Percentiles rank a stretch among this genome's conserved stretches.
phyloP scores from a whole-genome alignment of 139 green algal genomes.

The Chlorella sp. region DNA sequence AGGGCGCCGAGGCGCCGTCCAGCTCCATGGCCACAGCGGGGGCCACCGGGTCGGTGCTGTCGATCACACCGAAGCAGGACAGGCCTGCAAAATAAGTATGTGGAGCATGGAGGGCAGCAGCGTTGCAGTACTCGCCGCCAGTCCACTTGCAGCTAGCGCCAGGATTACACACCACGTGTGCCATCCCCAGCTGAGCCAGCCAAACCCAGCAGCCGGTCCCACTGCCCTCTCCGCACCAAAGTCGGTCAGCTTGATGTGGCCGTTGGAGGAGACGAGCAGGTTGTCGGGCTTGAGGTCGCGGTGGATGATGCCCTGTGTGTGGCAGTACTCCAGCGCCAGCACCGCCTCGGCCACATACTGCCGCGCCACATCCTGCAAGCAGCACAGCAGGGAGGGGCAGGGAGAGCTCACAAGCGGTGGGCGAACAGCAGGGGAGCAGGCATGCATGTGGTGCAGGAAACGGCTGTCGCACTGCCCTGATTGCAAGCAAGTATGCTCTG shows the following conservation, averaged over 20 bases:
- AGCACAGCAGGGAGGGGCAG: too few relatives aligned
- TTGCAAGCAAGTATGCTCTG: too few relatives aligned
- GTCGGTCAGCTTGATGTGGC: conserved; percentile 96
- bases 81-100: conserved; percentile 45
- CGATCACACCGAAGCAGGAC: conserved; percentile 82
- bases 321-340: conserved; percentile 96
- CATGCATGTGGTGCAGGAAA: too few relatives aligned
- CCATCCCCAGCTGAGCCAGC: too few relatives aligned
- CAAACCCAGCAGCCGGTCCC: too few relatives aligned
- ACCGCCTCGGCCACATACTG: conserved; percentile 93
- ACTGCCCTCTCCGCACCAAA: conserved; percentile 65
- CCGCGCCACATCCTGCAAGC: conserved; percentile 61
- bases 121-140: too few relatives aligned
- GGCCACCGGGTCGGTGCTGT: conserved; percentile 65
- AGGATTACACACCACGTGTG: too few relatives aligned
- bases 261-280: conserved; percentile 87
- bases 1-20: conserved; percentile 15
- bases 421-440: too few relatives aligned
- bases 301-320: conserved; percentile 92
- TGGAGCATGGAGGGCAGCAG: neutral
- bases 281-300: conserved; percentile 98
- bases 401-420: too few relatives aligned
- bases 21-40: conserved; percentile 35
- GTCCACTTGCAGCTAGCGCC: too few relatives aligned
- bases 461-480: too few relatives aligned